Conservation (phyloP, 1,284 basidiomycete species). For the Ustilago nuda region DNA sequence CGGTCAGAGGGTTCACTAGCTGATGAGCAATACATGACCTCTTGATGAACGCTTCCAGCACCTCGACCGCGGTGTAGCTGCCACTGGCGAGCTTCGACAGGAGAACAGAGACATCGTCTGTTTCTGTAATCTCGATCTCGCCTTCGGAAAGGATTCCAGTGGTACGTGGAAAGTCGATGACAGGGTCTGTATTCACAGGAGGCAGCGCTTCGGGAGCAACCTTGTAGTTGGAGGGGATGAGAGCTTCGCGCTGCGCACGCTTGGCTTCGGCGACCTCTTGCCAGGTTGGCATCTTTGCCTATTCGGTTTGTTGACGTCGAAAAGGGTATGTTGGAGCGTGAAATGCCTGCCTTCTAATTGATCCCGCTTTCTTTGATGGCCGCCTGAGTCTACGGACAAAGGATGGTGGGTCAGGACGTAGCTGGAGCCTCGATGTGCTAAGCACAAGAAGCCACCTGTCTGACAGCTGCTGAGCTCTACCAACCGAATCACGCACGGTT, state of each 20-base stretch:
- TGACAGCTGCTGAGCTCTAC: constrained; percentile 9
- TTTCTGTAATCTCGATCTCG: constrained; percentile 53
- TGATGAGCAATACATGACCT: constrained; percentile 84
- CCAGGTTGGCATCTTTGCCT: constrained; percentile 34
- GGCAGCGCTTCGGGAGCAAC: constrained; percentile 30
- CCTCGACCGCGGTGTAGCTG: constrained; percentile 76
- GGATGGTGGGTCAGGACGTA: neutral
- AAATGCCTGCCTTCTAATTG: neutral
- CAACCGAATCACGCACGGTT: constrained; percentile 2
- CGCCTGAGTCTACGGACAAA: neutral
- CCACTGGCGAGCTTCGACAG: constrained; percentile 73
- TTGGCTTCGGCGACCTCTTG: constrained; percentile 43
- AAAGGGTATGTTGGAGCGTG: neutral
- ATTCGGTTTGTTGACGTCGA: too few species aligned
- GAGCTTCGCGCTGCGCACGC: constrained; percentile 40
- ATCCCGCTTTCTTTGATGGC: neutral
- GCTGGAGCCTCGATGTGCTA: neutral
- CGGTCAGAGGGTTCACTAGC: constrained; percentile 75
- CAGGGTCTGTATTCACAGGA: constrained; percentile 24
- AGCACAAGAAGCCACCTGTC: neutral
- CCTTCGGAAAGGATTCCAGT: constrained; percentile 36
- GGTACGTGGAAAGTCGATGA: constrained; percentile 40
- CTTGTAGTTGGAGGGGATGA: constrained; percentile 45
- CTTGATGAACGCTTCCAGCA: constrained; percentile 82
- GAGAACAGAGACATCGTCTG: constrained; percentile 72